phyloP scores from a whole-genome alignment of 371 early-diverging fungal genomes.

The Circinella umbellata region DNA sequence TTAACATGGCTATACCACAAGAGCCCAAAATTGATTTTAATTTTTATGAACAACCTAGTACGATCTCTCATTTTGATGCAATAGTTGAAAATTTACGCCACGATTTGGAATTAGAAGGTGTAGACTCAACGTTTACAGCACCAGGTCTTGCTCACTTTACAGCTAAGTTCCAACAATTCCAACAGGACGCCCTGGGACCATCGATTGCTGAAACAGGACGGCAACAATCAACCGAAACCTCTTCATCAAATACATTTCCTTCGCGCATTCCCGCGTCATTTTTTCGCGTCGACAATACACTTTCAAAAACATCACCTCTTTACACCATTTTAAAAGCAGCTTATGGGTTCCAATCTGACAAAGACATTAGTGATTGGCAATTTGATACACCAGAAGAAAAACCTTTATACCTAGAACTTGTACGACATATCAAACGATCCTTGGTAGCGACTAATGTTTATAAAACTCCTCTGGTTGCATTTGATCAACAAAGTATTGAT shows the following conservation, averaged over 20 bases:
- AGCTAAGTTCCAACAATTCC: conserved; percentile 65
- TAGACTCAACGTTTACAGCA: conserved; percentile 48
- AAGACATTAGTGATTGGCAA: conserved; percentile 62
- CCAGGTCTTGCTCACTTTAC: conserved; percentile 63
- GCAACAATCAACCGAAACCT: neutral
- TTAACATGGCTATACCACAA: conserved; percentile 22
- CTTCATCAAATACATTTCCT: neutral
- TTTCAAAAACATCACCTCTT: conserved; percentile 36
- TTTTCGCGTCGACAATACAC: conserved; percentile 43
- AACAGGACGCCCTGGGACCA: conserved; percentile 59
- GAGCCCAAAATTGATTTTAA: conserved; percentile 48
- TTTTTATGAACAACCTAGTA: conserved; percentile 57
- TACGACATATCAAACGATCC: conserved; percentile 42
- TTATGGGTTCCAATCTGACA: conserved; percentile 52
- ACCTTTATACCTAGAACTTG: conserved; percentile 42
- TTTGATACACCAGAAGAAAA: conserved; percentile 49
- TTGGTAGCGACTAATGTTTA: conserved; percentile 43
- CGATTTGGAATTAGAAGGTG: conserved; percentile 50
- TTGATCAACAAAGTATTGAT: conserved; percentile 48
- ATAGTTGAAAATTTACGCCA: conserved; percentile 44
- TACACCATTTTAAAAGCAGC: conserved; percentile 60
- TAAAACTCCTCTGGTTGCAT: conserved; percentile 45
- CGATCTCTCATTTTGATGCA: conserved; percentile 59
- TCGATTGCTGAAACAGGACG: conserved; percentile 31
- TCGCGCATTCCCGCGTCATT: conserved; percentile 59